Conservation (phyloP, 257 asterid species). For the Coffea canephora region DNA sequence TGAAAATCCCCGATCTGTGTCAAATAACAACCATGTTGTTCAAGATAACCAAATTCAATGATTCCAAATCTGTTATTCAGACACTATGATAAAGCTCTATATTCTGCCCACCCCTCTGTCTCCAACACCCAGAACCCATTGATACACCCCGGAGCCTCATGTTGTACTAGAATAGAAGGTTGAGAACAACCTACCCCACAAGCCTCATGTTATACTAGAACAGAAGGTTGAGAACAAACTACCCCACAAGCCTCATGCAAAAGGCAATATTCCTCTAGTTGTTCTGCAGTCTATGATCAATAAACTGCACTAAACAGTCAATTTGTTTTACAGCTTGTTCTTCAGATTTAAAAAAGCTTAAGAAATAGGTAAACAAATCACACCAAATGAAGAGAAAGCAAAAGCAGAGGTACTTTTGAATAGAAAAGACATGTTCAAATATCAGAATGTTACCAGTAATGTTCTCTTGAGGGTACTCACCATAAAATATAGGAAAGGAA, state of each 20-base stretch:
- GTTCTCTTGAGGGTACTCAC: slow-evolving; percentile 32
- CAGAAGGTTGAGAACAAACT: not conserved
- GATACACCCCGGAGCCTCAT: too few relatives aligned
- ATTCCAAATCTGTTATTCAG: not conserved
- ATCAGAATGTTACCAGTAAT: not conserved
- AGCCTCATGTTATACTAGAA: too few relatives aligned
- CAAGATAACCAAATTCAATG: not conserved
- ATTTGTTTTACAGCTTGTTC: too few relatives aligned
- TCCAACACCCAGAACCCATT: not conserved
- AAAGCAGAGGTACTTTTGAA: not conserved
- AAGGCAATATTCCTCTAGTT: too few relatives aligned
- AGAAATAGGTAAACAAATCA: too few relatives aligned
- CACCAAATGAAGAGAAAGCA: not conserved
- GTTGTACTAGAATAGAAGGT: too few relatives aligned
- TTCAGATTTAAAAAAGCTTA: not conserved
- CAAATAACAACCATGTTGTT: slow-evolving; percentile 11
- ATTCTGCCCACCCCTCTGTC: not conserved
- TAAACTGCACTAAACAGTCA: too few relatives aligned
- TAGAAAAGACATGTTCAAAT: not conserved
- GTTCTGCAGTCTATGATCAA: too few relatives aligned
- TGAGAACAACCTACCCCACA: not conserved
- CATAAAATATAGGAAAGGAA: slow-evolving; percentile 83
- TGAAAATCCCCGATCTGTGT: slow-evolving; percentile 64
- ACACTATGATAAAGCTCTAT: not conserved
- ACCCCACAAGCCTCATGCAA: too few relatives aligned